Evolutionary conservation across 805 yeast species (phyloP), one percentile per base, ranked within the genome.

Genomic region (Lachancea kluyveri): DNA sequence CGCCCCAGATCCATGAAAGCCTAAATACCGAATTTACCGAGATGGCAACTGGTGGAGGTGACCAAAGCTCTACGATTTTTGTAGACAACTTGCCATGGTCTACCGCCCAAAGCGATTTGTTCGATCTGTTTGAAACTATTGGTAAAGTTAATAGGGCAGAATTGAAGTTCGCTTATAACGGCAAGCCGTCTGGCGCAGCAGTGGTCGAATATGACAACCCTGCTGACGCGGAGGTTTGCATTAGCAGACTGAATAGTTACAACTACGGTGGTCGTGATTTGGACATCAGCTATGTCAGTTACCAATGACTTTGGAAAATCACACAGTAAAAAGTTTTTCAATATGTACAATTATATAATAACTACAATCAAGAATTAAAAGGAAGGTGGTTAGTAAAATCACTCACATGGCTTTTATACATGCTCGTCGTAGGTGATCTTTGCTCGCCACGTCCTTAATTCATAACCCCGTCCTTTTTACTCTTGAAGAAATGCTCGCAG

Each of bases 51-150:
- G 83, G 80, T 2, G 62, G 67, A 26, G 86, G 85, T 25, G 70
- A 62, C 23, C 75, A 74, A 30, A 78, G 76, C 30, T 72, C 65
- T 20, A 67, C 72, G 14, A 70, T 90, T 26, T 81, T 62, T 52
- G 87, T 82, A 14, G 70, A 68, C 26, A 90, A 90, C 63, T 65
- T 90, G 51, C 97, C 97, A 18, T 85, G 74, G 68, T 79, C 87
- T 31, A 88, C 96, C n/a, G 74, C 86, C 19, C 77, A 79, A 43
- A 77, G 79, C 36, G 96, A 90, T 59, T 69, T 90, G 43, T 74
- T 67, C 42, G 96, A 88, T 44, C 68, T 90, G 37, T 88, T 88
- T 54, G 90, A 80, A 54, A 79, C 90, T 21, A 74, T 87, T 33
- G 95, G 95, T 14, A 63, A 71, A 29, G 85, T 90, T 11, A 64